phyloP scores from a whole-genome alignment of 1,284 basidiomycete genomes.

The Pseudozyma sp. region DNA sequence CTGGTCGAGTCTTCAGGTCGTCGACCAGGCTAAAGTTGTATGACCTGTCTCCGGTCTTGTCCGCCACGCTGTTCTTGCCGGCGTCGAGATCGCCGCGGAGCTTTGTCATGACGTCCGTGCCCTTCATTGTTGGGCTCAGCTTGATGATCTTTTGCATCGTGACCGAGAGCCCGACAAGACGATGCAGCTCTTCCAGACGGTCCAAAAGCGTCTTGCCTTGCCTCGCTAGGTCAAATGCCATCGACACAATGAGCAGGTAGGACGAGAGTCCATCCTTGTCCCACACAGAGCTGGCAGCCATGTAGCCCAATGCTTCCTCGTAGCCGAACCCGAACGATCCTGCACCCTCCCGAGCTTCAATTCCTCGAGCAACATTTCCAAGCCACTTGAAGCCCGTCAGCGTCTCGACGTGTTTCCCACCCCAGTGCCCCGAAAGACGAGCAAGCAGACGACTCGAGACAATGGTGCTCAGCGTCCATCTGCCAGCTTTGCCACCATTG shows the following conservation, averaged over 20 bases:
- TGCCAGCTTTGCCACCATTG: slow-evolving; percentile 22
- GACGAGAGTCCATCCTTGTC: slow-evolving; percentile 64
- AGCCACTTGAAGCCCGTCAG: slow-evolving; percentile 66
- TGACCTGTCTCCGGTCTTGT: slow-evolving; percentile 7
- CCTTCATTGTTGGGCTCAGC: slow-evolving; percentile 51
- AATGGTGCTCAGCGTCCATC: slow-evolving; percentile 56
- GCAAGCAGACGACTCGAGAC: slow-evolving; percentile 57
- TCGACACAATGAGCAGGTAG: slow-evolving; percentile 51
- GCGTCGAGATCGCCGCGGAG: slow-evolving; percentile 43
- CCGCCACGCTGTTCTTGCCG: slow-evolving; percentile 28
- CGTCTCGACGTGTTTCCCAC: slow-evolving; percentile 54
- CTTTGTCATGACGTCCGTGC: slow-evolving; percentile 56
- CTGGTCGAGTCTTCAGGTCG: slow-evolving; percentile 40
- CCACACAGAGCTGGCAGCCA: slow-evolving; percentile 56
- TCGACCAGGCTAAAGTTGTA: slow-evolving; percentile 51
- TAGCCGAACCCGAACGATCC: slow-evolving; percentile 59
- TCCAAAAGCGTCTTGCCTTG: slow-evolving; percentile 58
- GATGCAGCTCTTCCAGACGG: slow-evolving; percentile 57
- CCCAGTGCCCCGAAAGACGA: slow-evolving; percentile 45
- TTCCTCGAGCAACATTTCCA: slow-evolving; percentile 51
- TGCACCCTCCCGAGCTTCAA: slow-evolving; percentile 41
- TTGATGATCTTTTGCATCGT: slow-evolving; percentile 61
- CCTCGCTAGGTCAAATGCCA: slow-evolving; percentile 50
- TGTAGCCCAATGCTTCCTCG: slow-evolving; percentile 64
- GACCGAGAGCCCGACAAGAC: slow-evolving; percentile 49